Conservation (phyloP, 2,329 filamentous ascomycete genomes). For the Hypomyces rosellus region DNA sequence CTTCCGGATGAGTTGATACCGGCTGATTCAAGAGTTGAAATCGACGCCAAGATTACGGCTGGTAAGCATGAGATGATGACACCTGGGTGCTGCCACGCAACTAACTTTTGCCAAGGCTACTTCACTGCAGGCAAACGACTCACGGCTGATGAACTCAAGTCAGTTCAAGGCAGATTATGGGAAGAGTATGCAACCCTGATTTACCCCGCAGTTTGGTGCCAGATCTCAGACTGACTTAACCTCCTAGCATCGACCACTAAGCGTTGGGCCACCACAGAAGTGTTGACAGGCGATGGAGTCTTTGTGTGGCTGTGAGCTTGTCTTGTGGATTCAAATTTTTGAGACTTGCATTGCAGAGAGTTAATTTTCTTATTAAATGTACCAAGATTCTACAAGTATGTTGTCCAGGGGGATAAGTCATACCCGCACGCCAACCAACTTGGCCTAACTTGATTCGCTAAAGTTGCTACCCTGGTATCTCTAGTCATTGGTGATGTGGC, state of each 20-base stretch:
- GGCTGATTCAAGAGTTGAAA: constrained; percentile 92
- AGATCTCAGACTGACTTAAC: constrained; percentile 16
- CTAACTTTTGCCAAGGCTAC: constrained; percentile 43
- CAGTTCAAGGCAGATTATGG: constrained; percentile 87
- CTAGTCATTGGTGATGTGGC: neutral
- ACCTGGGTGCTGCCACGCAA: neutral
- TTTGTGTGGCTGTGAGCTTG: neutral
- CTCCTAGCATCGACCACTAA: constrained; percentile 36
- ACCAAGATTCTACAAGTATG: no score
- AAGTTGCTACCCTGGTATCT: neutral
- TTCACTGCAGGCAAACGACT: constrained; percentile 87
- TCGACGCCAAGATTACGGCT: constrained; percentile 96
- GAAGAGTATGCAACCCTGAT: constrained; percentile 54
- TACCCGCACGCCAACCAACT: neutral
- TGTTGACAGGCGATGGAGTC: no score
- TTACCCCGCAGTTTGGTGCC: neutral
- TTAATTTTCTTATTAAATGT: no score
- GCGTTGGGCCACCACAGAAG: neutral
- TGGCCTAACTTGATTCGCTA: neutral
- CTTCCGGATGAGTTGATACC: constrained; percentile 93
- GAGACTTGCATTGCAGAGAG: no score
- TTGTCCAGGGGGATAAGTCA: neutral
- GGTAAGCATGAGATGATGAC: constrained; percentile 47
- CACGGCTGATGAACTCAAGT: constrained; percentile 76
- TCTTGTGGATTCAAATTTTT: neutral